Percentiles rank a stretch among this genome's conserved stretches.
Evolutionary conservation across 148 eudicot species (phyloP).

Genomic region (Amaranthus palmeri): DNA sequence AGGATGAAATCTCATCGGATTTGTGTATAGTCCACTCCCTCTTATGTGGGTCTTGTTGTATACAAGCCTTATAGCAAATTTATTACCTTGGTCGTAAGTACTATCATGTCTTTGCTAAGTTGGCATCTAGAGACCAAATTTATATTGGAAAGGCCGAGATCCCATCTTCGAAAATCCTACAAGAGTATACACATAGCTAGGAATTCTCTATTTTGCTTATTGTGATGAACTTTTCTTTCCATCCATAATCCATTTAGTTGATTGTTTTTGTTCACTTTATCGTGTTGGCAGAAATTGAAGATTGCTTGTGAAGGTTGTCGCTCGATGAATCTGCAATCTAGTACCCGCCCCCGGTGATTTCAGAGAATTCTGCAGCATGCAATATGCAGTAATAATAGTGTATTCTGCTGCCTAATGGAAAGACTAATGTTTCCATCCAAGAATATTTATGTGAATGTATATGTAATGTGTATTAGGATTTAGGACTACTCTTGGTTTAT

Average conservation of each 20-base stretch:
- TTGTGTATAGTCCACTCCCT: no score
- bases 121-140: no score
- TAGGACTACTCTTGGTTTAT: neutral
- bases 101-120: no score
- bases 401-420: slow-evolving; percentile 7
- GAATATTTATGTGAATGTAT: slow-evolving; percentile 9
- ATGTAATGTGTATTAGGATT: slow-evolving; percentile 4
- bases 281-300: slow-evolving; percentile 1
- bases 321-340: neutral
- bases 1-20: no score
- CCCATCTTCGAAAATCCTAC: no score
- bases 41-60: no score
- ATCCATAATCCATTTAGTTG: slow-evolving; percentile 4
- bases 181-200: no score
- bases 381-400: neutral
- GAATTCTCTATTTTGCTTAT: no score
- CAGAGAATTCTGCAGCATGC: slow-evolving; percentile 12
- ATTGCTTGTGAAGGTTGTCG: neutral
- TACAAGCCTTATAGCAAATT: no score
- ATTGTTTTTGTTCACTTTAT: neutral
- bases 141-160: no score
- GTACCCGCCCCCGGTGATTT: neutral
- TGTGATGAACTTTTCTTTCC: neutral
- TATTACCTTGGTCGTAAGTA: no score
- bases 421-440: neutral